These are phyloP conservation scores for Paraphoma sp. DNA, from an alignment of 2,329 filamentous ascomycete species.

Conservation along the genomic window DNA sequence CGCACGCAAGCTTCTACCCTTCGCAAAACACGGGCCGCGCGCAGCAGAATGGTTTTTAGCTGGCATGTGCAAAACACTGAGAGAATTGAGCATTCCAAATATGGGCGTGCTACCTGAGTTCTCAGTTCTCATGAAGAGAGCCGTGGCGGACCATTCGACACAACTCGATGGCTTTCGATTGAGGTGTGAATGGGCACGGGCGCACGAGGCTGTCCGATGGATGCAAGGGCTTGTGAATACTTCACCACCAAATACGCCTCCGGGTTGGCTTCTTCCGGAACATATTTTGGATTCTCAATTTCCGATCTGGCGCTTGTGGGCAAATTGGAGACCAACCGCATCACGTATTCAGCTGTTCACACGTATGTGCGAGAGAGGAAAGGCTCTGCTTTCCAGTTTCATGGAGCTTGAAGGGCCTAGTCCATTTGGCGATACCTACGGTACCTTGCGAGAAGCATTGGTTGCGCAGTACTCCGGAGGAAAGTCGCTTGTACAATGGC, in stretches of 20 bases:
- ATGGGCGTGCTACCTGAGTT: conserved; percentile 33
- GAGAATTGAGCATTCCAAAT: conserved; percentile 14
- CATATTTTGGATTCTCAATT: conserved; percentile 34
- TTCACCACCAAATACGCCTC: conserved; percentile 11
- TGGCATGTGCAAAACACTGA: conserved; percentile 26
- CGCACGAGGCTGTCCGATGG: conserved; percentile 30
- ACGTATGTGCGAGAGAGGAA: conserved; percentile 13
- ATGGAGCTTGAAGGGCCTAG: conserved; percentile 41
- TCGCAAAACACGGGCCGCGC: conserved; percentile 25
- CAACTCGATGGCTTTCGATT: conserved; percentile 35
- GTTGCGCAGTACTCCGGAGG: conserved; percentile 23
- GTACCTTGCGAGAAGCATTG: conserved; percentile 31
- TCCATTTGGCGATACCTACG: conserved; percentile 20
- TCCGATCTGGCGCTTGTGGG: conserved; percentile 38
- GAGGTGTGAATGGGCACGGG: conserved; percentile 29
- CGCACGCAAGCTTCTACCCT: conserved; percentile 32
- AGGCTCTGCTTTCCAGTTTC: conserved; percentile 26
- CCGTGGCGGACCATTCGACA: conserved; percentile 26
- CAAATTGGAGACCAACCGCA: conserved; percentile 35
- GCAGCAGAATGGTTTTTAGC: conserved; percentile 34
- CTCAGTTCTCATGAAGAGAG: conserved; percentile 21
- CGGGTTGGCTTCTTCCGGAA: conserved; percentile 19
- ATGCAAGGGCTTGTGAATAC: conserved; percentile 19
- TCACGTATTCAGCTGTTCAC: conserved; percentile 19
- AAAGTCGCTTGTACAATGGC: conserved; percentile 21